Evolutionary conservation across 1,139 yeast genomes (phyloP).

Genomic region (Kodamaea arcana): DNA sequence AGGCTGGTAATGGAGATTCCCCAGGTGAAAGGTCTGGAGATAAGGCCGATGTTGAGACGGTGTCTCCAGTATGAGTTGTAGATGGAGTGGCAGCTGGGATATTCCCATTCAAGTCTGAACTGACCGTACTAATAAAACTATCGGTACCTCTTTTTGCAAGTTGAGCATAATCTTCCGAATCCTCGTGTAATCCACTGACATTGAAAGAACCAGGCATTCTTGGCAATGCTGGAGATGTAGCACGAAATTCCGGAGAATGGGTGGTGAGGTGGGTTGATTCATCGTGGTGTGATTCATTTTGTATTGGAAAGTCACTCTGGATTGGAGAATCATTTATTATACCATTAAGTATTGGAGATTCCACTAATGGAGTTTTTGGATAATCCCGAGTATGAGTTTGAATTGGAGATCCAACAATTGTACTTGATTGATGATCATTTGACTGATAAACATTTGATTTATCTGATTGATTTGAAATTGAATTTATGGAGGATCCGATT

Average conservation of each 20-base stretch:
- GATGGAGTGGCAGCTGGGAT: slow-evolving; percentile 1
- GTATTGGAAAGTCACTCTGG: too few species aligned
- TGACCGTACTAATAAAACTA: not conserved
- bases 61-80: slow-evolving; percentile 1
- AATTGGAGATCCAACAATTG: too few species aligned
- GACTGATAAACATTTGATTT: too few species aligned
- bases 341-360: too few species aligned
- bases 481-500: not conserved
- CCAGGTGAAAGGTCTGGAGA: not conserved
- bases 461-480: slow-evolving; percentile 1
- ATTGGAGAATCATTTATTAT: too few species aligned
- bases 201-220: slow-evolving; percentile 59
- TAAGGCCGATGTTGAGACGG: not conserved
- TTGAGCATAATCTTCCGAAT: slow-evolving; percentile 20
- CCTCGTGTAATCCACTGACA: slow-evolving; percentile 45
- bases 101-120: not conserved
- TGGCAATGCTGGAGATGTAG: slow-evolving; percentile 31
- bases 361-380: too few species aligned
- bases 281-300: too few species aligned
- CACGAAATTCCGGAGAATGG: too few species aligned
- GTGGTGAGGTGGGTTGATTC: slow-evolving; percentile 4
- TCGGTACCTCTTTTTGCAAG: slow-evolving; percentile 9
- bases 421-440: too few species aligned
- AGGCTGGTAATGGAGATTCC: not conserved
- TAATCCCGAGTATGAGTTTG: too few species aligned